Conservation (phyloP, 192 early-diverging fungal species). For the Umbelopsis ramanniana region DNA sequence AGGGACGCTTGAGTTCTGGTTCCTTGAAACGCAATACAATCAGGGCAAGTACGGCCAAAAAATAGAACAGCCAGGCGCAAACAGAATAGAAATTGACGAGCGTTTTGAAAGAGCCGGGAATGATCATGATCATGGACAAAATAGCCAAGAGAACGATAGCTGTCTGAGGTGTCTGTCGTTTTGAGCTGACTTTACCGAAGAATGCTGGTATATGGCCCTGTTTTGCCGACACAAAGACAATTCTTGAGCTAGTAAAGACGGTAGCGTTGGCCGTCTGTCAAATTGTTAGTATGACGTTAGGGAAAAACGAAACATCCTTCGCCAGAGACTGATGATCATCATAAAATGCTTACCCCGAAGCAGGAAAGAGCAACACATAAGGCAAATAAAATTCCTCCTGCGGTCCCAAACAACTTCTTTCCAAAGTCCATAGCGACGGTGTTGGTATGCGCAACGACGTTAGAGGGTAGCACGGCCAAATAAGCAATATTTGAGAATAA, state of each 20-base stretch:
- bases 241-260: conserved; percentile 73
- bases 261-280: conserved; percentile 71
- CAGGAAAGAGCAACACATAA: conserved; percentile 74
- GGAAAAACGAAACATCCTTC: no score
- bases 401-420: conserved; percentile 66
- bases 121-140: conserved; percentile 64
- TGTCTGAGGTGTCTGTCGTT: conserved; percentile 65
- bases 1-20: conserved; percentile 71
- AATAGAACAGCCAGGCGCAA: conserved; percentile 76
- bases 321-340: neutral
- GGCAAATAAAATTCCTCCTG: conserved; percentile 71
- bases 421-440: conserved; percentile 76
- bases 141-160: conserved; percentile 67
- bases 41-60: conserved; percentile 68
- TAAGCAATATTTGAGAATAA: conserved; percentile 83
- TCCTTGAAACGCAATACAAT: conserved; percentile 67
- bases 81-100: conserved; percentile 81
- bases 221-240: conserved; percentile 68
- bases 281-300: neutral
- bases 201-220: conserved; percentile 71
- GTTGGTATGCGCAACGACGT: conserved; percentile 67
- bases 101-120: conserved; percentile 65
- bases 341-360: conserved; percentile 53
- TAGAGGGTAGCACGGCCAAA: conserved; percentile 75
- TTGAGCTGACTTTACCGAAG: conserved; percentile 64